Evolutionary conservation across 495 filamentous ascomycete genomes (phyloP).

Genomic region (Hyaloscypha hepaticicola): DNA sequence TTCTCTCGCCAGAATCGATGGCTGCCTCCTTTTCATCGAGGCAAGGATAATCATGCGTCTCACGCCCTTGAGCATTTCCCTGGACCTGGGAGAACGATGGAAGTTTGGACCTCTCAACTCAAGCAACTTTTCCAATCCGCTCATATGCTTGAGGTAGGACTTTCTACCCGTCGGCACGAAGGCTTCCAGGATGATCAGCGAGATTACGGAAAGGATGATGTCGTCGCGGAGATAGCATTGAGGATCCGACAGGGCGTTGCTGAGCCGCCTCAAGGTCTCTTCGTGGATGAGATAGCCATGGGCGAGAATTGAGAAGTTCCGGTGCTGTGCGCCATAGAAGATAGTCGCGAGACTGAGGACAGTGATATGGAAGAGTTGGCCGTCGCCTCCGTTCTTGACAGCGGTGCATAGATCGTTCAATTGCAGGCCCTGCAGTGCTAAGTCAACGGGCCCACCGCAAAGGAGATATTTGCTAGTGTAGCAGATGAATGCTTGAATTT

Average conservation of each 20-base stretch:
- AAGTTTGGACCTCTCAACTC: background rate
- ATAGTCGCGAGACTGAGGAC: conserved; percentile 9
- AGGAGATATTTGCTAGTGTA: conserved; percentile 11
- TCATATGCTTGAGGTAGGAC: background rate
- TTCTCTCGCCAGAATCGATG: background rate
- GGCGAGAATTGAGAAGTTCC: background rate
- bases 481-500: conserved; percentile 6
- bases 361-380: background rate
- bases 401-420: conserved; percentile 1
- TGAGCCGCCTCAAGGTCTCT: conserved; percentile 10
- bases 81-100: background rate
- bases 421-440: conserved; percentile 3
- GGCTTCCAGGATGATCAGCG: background rate
- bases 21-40: background rate
- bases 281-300: conserved; percentile 6
- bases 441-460: conserved; percentile 4
- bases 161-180: background rate
- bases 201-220: background rate
- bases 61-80: background rate
- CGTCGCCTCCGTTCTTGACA: background rate
- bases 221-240: background rate
- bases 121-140: background rate
- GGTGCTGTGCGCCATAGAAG: conserved; percentile 11
- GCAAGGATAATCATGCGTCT: conserved; percentile 11
- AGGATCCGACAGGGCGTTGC: conserved; percentile 1